Evolutionary conservation across 169 alveolate species (phyloP), one percentile per base, ranked within the genome.

Genomic region (Hepatocystis sp.): DNA sequence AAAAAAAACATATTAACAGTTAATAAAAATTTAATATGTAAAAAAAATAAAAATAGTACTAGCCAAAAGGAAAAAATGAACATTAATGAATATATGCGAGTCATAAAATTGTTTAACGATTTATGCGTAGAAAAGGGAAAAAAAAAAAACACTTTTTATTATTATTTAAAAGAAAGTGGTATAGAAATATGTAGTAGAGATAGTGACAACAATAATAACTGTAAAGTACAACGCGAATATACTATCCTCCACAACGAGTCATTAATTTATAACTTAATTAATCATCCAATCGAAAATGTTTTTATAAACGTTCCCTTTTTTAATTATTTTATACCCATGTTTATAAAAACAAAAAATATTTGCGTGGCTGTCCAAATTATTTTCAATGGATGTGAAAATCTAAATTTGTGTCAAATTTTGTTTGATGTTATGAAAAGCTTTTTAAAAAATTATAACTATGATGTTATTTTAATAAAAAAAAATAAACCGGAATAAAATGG

Each of bases 251-350:
- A 25, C 36, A 71, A 71, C 44, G 25, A 15, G 7, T 49, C 32
- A 49, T 44, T 71, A 4, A 44, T 71, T 28, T 44, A 71, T 51
- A 23, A 55, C 13, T 42, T 71, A 13, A 23, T 23, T 40, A 55
- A 34, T 32, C 10, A 40, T 28, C 55, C 55, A 44, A 71, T 71
- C 44, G 53, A 7, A 25, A 56, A 44, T 30, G 39, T 71, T 7
- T 51, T 58, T 34, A 25, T 58, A 63, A 71, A 71, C 58, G 63
- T 46, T 5, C 61, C 76, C 3, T 71, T 71, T 56, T 71, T 71
- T 71, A 71, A 71, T 64, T 71, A 71, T 51, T 58, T 56, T 15
- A 71, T 71, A 40, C 86, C 86, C 4, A 40, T 71, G 71, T n/a
- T 71, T n/a, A 71, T 71, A 28, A 28, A 71, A 58, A 56, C 76